Evolutionary conservation across 2,329 filamentous ascomycete genomes (phyloP), one percentile per base, ranked within the genome.

Genomic region (Fusarium sp.): DNA sequence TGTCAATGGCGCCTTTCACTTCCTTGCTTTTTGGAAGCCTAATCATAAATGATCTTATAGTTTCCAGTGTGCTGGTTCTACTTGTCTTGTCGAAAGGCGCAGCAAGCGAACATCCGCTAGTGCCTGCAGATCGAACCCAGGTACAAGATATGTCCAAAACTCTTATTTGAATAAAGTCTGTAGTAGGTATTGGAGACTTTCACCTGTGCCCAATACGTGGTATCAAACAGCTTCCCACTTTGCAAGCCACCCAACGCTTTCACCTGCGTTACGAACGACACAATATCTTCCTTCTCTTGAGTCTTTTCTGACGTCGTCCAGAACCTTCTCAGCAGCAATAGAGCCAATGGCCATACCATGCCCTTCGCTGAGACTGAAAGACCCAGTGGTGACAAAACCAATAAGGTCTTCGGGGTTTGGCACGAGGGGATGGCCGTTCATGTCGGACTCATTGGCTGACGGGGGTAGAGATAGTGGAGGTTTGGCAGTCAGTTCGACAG

Each of bases 321-420:
- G 62, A 2, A 92, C 85, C 77, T 85, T 91, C 7, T 83, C 83
- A 1, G 91, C 82, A 16, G 88, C 83, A 27, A 98, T 77, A 52
- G 87, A 91, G 0, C 92, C 96, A 63, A 98, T 85, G 1, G 90
- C 95, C 18, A 89, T 90, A 1, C 91, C 92, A 70, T 86, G 87
- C 0, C 95, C 96, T 69, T 92, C 88, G 4, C 88, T 87, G 3
- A 98, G 86, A 74, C 91, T 94, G 78, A 91, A 97, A 53, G 92
- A 91, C 0, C 95, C 96, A 2, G 91, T 92, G 4, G 94, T 98
- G 25, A 98, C 90, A 77, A 97, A 99, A 0, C 96, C 96, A 53
- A 98, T 88, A 14, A 98, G 84, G 77, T 98, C 92, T 24, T 87
- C 84, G 67, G 90, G 89, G 12, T 85, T 84, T 0, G 95, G 95